These are phyloP conservation scores for Neofusicoccum kwambonambiense DNA, from an alignment of 2,329 filamentous ascomycete species.

Conservation along the genomic window DNA sequence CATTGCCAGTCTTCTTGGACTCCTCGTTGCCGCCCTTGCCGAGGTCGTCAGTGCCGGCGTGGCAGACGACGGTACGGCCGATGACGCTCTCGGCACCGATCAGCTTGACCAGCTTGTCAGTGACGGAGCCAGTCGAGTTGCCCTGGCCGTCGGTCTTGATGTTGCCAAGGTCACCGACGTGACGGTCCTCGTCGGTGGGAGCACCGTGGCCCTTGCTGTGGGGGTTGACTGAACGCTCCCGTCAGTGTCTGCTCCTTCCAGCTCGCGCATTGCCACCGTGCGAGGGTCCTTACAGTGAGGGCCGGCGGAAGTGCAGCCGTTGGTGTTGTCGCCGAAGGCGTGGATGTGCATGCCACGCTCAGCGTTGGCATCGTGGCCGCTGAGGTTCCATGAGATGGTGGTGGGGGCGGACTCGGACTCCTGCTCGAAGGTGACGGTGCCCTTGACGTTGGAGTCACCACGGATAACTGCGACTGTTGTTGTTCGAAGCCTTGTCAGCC, in stretches of 20 bases:
- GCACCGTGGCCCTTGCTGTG: constrained; percentile 88
- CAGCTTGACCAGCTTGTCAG: constrained; percentile 86
- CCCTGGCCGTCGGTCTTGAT: constrained; percentile 92
- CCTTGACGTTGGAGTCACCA: constrained; percentile 93
- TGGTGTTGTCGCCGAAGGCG: constrained; percentile 99
- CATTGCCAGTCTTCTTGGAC: constrained; percentile 98
- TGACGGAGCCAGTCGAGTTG: constrained; percentile 76
- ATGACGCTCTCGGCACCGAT: constrained; percentile 94
- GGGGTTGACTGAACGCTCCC: constrained; percentile 76
- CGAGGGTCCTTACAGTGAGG: constrained; percentile 76
- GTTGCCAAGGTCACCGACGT: constrained; percentile 98
- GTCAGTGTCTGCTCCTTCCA: constrained; percentile 13
- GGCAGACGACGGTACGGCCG: constrained; percentile 94
- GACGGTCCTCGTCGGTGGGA: constrained; percentile 77
- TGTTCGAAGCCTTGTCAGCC: constrained; percentile 9
- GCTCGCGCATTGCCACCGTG: neutral
- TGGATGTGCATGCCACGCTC: constrained; percentile 98
- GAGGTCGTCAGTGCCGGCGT: constrained; percentile 94
- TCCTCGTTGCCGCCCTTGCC: constrained; percentile 89
- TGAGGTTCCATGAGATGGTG: constrained; percentile 88
- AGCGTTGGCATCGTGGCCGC: constrained; percentile 89
- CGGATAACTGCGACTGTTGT: constrained; percentile 85
- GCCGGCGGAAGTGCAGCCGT: constrained; percentile 97
- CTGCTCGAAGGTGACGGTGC: constrained; percentile 95
- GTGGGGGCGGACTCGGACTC: constrained; percentile 76